Conservation (phyloP, 2,329 filamentous ascomycete species). For the Colletotrichum endophyticum region DNA sequence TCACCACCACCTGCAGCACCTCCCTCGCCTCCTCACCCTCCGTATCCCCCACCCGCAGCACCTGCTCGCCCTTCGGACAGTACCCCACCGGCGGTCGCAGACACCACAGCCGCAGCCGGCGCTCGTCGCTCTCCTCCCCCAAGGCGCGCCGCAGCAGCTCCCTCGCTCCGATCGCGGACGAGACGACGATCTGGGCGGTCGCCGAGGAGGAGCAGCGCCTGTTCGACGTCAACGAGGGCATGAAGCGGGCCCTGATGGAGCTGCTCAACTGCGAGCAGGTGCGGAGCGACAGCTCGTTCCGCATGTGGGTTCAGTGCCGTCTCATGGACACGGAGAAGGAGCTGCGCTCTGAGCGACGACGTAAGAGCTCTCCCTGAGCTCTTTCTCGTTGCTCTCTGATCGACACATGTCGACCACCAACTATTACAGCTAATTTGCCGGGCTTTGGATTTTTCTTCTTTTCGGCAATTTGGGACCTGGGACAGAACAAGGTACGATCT, state of each 20-base stretch:
- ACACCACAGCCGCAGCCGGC: slow-evolving; percentile 50
- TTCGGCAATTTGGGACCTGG: background rate
- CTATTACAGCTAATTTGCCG: background rate
- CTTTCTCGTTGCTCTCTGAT: background rate
- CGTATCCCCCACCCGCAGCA: slow-evolving; percentile 63
- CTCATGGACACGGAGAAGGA: slow-evolving; percentile 67
- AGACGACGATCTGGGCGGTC: slow-evolving; percentile 53
- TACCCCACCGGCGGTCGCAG: slow-evolving; percentile 32
- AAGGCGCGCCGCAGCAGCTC: slow-evolving; percentile 22
- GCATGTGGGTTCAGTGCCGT: slow-evolving; percentile 63
- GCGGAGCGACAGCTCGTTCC: slow-evolving; percentile 54
- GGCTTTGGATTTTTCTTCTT: background rate
- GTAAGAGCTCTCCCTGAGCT: slow-evolving; percentile 27
- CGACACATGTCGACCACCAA: background rate
- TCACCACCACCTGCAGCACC: slow-evolving; percentile 33
- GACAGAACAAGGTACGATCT: background rate
- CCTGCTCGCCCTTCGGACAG: slow-evolving; percentile 40
- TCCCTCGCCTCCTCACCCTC: slow-evolving; percentile 54
- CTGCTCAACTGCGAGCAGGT: slow-evolving; percentile 65
- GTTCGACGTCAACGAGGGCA: slow-evolving; percentile 62
- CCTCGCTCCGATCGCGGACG: slow-evolving; percentile 48
- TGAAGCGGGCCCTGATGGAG: slow-evolving; percentile 66
- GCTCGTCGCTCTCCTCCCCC: slow-evolving; percentile 27
- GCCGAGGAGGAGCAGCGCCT: slow-evolving; percentile 58
- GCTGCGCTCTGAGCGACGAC: slow-evolving; percentile 55